Base-by-base conservation (phyloP, 176 grass and related monocot genomes). In the Tillandsia fasciculata region DNA sequence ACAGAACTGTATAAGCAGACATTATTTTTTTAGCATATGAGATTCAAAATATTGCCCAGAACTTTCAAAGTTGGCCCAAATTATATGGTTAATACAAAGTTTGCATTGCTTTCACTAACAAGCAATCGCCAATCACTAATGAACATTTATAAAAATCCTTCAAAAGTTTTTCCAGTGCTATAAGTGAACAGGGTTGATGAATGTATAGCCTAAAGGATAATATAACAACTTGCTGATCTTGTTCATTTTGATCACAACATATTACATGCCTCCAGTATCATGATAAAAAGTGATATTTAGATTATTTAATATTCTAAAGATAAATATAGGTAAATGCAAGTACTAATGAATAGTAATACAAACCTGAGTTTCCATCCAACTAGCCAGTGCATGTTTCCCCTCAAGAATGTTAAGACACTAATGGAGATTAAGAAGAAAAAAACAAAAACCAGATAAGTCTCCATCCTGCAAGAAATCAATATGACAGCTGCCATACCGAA, bases 331-430 rank as follows among this genome's bases (percentile, higher is more conserved):
- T 17, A 17, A 59, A 59, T 59, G 20, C 54, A 17, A 7, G 12
- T n/a, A 59, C 2, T 14, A 4, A 59, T 18, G 20, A 15, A 56
- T 12, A 56, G 48, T 75, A 29, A 64, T 3, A 76, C 71, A 65
- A 3, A 87, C 85, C 80, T 87, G 72, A 69, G 72, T 20, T 69
- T 79, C 76, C 12, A 51, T 28, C 53, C 68, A 72, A 53, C 56
- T 87, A 49, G 53, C 51, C 57, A 57, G 28, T 58, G 79, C 13
- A 23, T 83, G 72, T 64, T 88, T 88, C 76, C 81, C 77, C 58
- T 80, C 89, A 71, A 88, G 76, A 77, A 83, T 85, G 73, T 83
- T 74, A 74, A 88, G 82, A 70, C 88, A 85, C 89, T 92, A 59
- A 72, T 88, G 15, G 56, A 29, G 58, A 23, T 15, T 49, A 67